Base-by-base conservation (phyloP, 345 rosid species). In the Hevea brasiliensis region DNA sequence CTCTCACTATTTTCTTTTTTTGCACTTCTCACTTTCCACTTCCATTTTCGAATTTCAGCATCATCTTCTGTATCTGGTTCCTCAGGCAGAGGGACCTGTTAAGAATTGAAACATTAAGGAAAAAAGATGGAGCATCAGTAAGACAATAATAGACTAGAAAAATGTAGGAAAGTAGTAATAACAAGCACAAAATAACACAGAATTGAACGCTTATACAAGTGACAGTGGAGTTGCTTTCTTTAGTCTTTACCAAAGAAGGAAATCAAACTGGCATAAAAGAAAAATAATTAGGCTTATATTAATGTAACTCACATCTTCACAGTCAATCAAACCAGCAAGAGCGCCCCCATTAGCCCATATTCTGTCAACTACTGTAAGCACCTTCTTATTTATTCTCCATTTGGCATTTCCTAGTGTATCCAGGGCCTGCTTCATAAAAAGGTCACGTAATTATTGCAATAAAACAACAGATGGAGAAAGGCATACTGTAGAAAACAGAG, bases 361-460 rank as follows among this genome's bases (percentile, higher is more conserved):
- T 89, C 96, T 87, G 67, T 96, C 99, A 47, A 93, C 78, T 74
- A 93, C 89, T 72, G 89, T 81, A 79, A 96, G 90, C 51, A 93
- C 78, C 87, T 85, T 88, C 76, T 85, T 93, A 76, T 90, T 96
- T 67, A 96, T 80, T 75, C 94, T 90, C 99, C 98, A 96, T 76
- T 93, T 96, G 68, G 98, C 87, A 78, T 85, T 88, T 81, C 99
- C 99, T 42, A 96, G 89, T 4, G 97, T 96, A 87, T 96, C 87
- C 77, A 96, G 80, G 50, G 97, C 99, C 99, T 96, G 89, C 70
- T 76, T 68, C 72, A 76, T 75, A 24, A 72, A 71, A 29, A 9
- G 3, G 20, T 40, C 58, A 65, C 67, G 76, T 24, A 70, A 81
- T 40, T 59, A 81, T 63, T 42, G 45, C 61, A 71, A 76, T 14